These are phyloP conservation scores for Debaryomyces maramus DNA, from an alignment of 805 yeast species.

Conservation along the genomic window DNA sequence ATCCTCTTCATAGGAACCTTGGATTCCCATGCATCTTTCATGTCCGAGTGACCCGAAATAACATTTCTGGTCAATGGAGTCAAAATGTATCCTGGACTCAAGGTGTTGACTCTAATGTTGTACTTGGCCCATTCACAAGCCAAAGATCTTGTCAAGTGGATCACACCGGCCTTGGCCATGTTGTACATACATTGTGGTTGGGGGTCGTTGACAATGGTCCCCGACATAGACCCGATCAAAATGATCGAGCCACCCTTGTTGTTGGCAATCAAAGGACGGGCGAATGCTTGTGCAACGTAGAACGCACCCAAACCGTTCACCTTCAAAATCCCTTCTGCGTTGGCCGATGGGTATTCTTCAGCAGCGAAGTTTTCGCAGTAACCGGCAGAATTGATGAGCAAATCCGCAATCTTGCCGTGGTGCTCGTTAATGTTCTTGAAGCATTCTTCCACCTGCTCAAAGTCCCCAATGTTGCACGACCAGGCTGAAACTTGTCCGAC, in stretches of 20 bases:
- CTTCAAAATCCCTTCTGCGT: constrained; percentile 65
- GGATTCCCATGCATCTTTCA: constrained; percentile 72
- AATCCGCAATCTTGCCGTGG: constrained; percentile 61
- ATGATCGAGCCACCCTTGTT: constrained; percentile 61
- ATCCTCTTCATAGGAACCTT: constrained; percentile 76
- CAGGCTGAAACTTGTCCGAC: constrained; percentile 56
- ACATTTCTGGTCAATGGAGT: constrained; percentile 79
- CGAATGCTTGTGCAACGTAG: constrained; percentile 72
- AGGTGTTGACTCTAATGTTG: constrained; percentile 72
- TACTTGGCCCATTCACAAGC: constrained; percentile 83
- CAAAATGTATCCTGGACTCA: constrained; percentile 78
- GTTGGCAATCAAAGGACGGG: constrained; percentile 61
- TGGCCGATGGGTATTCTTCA: constrained; percentile 68
- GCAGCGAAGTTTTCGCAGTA: constrained; percentile 81
- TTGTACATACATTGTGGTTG: constrained; percentile 80
- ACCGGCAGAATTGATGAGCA: constrained; percentile 80
- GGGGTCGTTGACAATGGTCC: constrained; percentile 74
- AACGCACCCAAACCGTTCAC: constrained; percentile 76
- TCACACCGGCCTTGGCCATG: constrained; percentile 85
- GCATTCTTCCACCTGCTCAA: constrained; percentile 54
- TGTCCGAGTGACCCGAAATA: constrained; percentile 54
- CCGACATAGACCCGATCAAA: constrained; percentile 78
- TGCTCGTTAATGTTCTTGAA: constrained; percentile 55
- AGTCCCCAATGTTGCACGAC: constrained; percentile 73
- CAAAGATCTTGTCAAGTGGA: constrained; percentile 71